Evolutionary conservation across 192 early-diverging fungal genomes (phyloP), one percentile per base, ranked within the genome.

Genomic region (Thamnidium elegans): DNA sequence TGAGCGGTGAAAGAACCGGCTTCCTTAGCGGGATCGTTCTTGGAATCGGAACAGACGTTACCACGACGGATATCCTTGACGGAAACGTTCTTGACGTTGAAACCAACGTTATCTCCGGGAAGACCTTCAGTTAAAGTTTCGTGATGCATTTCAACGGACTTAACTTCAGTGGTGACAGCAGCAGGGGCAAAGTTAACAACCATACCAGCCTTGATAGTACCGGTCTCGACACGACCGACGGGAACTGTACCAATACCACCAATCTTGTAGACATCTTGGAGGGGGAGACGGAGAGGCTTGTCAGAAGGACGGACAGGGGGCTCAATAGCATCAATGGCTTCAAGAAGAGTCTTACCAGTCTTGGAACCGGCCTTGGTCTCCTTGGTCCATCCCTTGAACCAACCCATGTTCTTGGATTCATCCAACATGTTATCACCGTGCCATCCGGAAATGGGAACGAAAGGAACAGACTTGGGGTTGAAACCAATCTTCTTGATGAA

Each of bases 221-320:
- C 93, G 61, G 91, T 93, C 81, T 95, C 92, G 81, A 95, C 93
- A 93, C 93, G 92, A 78, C 95, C 95, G 79, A 93, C 95, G 65
- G 92, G 91, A 51, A 97, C 95, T 68, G 91, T 93, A 75, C 95
- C 95, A 73, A 98, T 93, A 94, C 94, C 94, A 79, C 92, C 92
- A 77, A 98, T 98, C 89, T 96, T 98, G 94, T 98, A 98, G 64
- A 98, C 92, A 82, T 94, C 95, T 79, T 93, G 91, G 74, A 98
- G 88, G 68, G 95, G 95, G 76, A 98, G 91, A 84, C 95, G 94
- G 70, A 98, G 92, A 65, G 95, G 91, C 82, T 92, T 94, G 80
- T 95, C 92, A 77, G 87, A 84, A 74, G 91, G 92, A 70, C 95
- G 92, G 50, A 67, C 47, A 66, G 95, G 94, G 75, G 90, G 93